Base-by-base conservation (phyloP, 805 yeast species). In the Naumovozyma castellii region DNA sequence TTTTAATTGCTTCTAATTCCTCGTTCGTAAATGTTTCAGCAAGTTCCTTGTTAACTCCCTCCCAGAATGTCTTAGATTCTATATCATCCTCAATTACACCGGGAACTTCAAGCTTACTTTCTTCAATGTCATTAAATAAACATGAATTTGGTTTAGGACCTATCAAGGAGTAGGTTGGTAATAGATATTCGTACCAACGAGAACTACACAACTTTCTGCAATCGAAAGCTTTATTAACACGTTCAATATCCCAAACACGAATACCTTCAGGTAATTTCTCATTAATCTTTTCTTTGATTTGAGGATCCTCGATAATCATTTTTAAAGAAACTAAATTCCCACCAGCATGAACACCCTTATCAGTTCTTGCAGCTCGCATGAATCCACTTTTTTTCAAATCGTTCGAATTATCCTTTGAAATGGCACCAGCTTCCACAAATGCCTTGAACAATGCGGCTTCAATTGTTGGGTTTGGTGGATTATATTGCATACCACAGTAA, bases 311-410 rank as follows among this genome's bases (percentile, higher is more conserved):
- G 15, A 47, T 45, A 48, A 84, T 84, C 71, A 90, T 64, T 57
- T 90, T 90, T 49, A 83, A 67, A 8, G 94, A 82, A 25, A 90
- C 74, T 15, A 88, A 83, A 60, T 90, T 90, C 13, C 96, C 96
- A 1, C 96, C 95, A 9, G 97, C 97, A 62, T 90, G 97, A 16
- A 90, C 97, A 44, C 97, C 97, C 62, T 90, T 90, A 61, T 90
- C 97, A 2, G 90, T 83, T 65, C 92, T 72, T 2, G 90, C 88
- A 36, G 88, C 84, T 59, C 90, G 71, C 84, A 78, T 80, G 54
- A 90, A 84, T 0, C 90, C 86, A 41, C 79, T 76, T 59, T 90
- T 90, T 54, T 84, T 86, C 54, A 88, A 76, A 57, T 87, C 96
- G 45, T 78, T 80, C 3, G 95, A 76, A 61, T 90, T 90, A 48